Base-by-base conservation (phyloP, 345 rosid genomes). In the Salix brachista region DNA sequence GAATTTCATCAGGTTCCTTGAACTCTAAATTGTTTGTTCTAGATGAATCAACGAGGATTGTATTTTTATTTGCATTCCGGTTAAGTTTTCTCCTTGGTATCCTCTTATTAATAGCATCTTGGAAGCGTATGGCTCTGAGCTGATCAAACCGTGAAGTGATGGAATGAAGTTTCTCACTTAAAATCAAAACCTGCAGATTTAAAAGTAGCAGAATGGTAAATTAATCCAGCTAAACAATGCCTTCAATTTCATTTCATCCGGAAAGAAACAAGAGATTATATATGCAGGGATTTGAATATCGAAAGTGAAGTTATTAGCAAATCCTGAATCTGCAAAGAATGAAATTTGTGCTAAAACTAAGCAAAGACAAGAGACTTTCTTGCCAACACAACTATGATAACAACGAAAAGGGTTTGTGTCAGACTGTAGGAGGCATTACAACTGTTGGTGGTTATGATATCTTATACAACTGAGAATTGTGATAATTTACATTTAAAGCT, bases 141-240 rank as follows among this genome's bases (percentile, higher is more conserved):
- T 91, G 91, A 85, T 93, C 97, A 85, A 91, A 96, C 83, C 85
- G 87, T 73, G 95, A 62, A 2, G 97, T 86, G 71, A 91, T 93
- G 19, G 97, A 90, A 86, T 93, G 98, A 75, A 96, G 99, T 72
- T 89, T 96, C 87, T 93, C 98, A 76, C 93, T 91, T 83, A 91
- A 72, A 80, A 95, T 93, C 83, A 95, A 75, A 61, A 87, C 92
- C 93, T 90, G 88, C 74, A 84, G 44, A 78, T 79, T 44, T 42
- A 73, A 30, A 74, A 70, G 19, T 19, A 74, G 44, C 62, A 69
- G 17, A 58, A 75, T n/a, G 66, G 9, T n/a, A 39, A 71, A 50
- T 71, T 60, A 79, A 54, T 72, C 50, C 18, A 8, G 25, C 75
- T 4, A 71, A 23, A 34, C n/a, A 74, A 70, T 67, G 37, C 67